Base-by-base conservation (phyloP, 495 filamentous ascomycete genomes). In the Usnea hakonensis region DNA sequence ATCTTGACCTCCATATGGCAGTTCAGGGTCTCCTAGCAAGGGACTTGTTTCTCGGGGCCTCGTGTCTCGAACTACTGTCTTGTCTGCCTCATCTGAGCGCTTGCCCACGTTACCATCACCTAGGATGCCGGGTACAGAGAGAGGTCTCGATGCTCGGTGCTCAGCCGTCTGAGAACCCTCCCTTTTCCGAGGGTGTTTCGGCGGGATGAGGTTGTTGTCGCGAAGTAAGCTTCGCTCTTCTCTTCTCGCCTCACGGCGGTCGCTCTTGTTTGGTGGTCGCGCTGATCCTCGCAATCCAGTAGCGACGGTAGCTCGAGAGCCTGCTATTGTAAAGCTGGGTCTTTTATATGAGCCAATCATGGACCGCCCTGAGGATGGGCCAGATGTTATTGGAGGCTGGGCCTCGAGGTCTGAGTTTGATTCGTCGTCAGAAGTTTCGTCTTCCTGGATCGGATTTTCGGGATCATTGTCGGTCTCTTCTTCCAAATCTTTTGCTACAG, bases 141-240 rank as follows among this genome's bases (percentile, higher is more conserved):
- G 62, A 38, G 59, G 58, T 55, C 35, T 58, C 21, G 61, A 57
- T 16, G 65, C 14, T 7, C 54, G 61, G 32, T 61, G 57, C 3
- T 38, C 53, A 37, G 64, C 7, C 2, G 53, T 55, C 10, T 63
- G 79, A 7, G 84, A 82, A 13, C 78, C 78, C 46, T 87, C 79
- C 80, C 84, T 86, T 64, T 82, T 79, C 63, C 76, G 74, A 7
- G 76, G 74, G 67, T 85, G 82, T 65, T 87, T 86, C 19, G 86
- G 82, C 10, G 84, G 80, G 17, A 91, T 80, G 60, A 94, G 71
- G 67, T 87, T 77, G 68, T 93, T 94, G 67, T 95, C 90, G 56
- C 86, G 78, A 33, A 95, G 72, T 46, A 96, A 74, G 61, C 85
- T 84, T 58, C 87, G 78, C 72, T 94, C 90, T 55, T 91, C 88